Evolutionary conservation across 495 filamentous ascomycete genomes (phyloP).

Genomic region (Cercophora samala): DNA sequence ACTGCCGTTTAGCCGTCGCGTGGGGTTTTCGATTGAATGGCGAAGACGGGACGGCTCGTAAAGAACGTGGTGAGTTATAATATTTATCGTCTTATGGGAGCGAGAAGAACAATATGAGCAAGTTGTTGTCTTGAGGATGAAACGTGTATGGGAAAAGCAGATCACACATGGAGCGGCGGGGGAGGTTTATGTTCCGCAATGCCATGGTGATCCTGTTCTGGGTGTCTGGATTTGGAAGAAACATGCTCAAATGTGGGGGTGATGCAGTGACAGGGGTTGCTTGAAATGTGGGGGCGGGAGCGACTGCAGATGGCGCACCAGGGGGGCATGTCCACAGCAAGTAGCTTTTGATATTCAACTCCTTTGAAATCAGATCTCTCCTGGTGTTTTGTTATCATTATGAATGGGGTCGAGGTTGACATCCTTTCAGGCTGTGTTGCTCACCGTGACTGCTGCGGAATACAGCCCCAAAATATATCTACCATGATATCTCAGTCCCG

Average conservation of each 20-base stretch:
- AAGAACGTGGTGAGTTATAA: background rate
- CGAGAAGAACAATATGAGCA: background rate
- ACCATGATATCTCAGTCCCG: background rate
- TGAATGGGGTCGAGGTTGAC: too few relatives aligned
- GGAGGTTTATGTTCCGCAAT: background rate
- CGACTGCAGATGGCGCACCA: background rate
- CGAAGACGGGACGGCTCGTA: background rate
- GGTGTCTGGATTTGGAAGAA: conserved; percentile 16
- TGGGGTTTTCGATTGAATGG: conserved; percentile 1
- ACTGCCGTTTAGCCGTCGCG: conserved; percentile 16
- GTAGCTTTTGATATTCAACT: background rate
- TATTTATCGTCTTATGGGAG: background rate
- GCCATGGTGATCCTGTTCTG: background rate
- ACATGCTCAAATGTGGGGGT: conserved; percentile 25
- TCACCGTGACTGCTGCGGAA: background rate
- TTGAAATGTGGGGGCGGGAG: background rate
- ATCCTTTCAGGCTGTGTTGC: background rate
- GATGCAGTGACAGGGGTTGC: background rate
- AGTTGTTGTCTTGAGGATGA: conserved; percentile 8
- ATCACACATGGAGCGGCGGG: background rate
- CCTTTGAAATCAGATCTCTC: too few relatives aligned
- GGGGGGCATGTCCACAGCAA: background rate
- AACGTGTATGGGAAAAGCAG: conserved; percentile 1
- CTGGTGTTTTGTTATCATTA: too few relatives aligned
- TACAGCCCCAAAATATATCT: background rate